These are phyloP conservation scores for Gaertneriomyces sp. DNA, from an alignment of 192 early-diverging fungal species.

Conservation along the genomic window DNA sequence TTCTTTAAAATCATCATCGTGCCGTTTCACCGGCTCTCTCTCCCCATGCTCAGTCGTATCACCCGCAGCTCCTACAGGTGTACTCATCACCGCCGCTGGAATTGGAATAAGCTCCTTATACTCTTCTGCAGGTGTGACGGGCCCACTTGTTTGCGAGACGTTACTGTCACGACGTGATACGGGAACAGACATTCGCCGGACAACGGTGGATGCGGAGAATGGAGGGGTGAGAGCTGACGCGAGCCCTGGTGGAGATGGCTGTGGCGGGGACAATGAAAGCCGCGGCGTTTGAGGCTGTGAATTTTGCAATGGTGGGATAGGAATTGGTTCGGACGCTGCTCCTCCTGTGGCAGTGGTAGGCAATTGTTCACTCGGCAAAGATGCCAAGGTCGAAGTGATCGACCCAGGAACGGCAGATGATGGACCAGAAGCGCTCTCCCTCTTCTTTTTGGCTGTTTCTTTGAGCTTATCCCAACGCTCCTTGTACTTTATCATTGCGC, in stretches of 20 bases:
- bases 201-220: no score
- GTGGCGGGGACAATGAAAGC: slow-evolving; percentile 12
- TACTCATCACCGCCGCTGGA: slow-evolving; percentile 3
- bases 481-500: slow-evolving; percentile 62
- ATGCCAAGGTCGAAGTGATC: neutral
- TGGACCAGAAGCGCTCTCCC: slow-evolving; percentile 32
- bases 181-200: no score
- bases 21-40: neutral
- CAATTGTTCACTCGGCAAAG: neutral
- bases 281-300: slow-evolving; percentile 3
- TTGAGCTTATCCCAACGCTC: slow-evolving; percentile 78
- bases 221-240: no score
- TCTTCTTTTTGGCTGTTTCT: slow-evolving; percentile 64
- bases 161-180: no score
- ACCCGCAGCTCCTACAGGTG: neutral
- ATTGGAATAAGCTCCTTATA: neutral
- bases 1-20: slow-evolving; percentile 7
- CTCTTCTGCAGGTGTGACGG: neutral
- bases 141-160: no score
- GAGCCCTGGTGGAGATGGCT: neutral
- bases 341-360: neutral
- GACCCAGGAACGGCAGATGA: neutral
- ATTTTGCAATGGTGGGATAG: neutral
- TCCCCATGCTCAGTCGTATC: neutral
- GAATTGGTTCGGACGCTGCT: neutral